phyloP scores from a whole-genome alignment of 2,329 filamentous ascomycete species.

The Clonostachys rhizophaga region DNA sequence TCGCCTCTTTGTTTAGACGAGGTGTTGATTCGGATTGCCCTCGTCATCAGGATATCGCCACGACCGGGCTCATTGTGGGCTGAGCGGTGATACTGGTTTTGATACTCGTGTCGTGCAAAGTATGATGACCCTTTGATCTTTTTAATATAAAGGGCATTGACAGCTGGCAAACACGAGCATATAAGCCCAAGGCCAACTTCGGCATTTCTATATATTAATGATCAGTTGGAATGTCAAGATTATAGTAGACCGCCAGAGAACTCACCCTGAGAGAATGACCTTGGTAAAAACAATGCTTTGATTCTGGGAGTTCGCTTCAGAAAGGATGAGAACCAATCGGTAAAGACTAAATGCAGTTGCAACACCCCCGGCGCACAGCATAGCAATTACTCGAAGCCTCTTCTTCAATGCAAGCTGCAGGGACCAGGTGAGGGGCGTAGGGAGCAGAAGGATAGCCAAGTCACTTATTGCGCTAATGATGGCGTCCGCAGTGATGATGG shows the following conservation, averaged over 20 bases:
- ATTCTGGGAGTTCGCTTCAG: conserved; percentile 12
- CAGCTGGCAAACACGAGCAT: conserved; percentile 20
- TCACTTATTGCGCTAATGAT: conserved; percentile 23
- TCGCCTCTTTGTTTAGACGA: neutral
- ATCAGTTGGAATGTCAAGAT: neutral
- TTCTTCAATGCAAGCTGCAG: conserved; percentile 18
- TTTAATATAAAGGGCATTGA: conserved; percentile 11
- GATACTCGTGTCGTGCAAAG: conserved; percentile 1
- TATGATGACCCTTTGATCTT: conserved; percentile 11
- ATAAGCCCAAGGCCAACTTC: conserved; percentile 22
- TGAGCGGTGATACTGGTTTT: conserved; percentile 2
- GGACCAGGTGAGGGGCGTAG: conserved; percentile 21
- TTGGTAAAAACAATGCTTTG: conserved; percentile 17
- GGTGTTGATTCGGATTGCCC: conserved; percentile 17
- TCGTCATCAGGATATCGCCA: conserved; percentile 20
- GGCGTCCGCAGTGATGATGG: conserved; percentile 21
- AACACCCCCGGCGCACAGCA: conserved; percentile 21
- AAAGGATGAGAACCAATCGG: conserved; percentile 15
- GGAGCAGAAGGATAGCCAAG: conserved; percentile 18
- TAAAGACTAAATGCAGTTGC: conserved; percentile 22
- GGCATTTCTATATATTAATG: conserved; percentile 13
- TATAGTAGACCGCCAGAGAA: neutral
- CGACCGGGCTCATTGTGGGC: conserved; percentile 4
- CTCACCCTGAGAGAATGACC: conserved; percentile 15
- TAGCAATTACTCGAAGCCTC: conserved; percentile 17